Base-by-base conservation (phyloP, 2,329 filamentous ascomycete species). In the Hortaea werneckii region DNA sequence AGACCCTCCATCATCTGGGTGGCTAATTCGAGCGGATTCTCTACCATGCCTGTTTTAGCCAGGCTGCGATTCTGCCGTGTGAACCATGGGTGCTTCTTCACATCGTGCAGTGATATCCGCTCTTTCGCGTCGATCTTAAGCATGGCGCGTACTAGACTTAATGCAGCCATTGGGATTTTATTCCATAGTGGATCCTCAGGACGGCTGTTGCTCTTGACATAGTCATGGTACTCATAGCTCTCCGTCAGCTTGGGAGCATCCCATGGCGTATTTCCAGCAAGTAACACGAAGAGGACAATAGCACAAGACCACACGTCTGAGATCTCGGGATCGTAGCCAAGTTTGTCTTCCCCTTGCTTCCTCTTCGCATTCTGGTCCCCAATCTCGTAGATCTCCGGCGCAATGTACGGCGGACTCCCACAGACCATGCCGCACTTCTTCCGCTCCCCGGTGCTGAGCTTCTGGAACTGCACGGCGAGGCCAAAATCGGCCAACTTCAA, bases 301-400 rank as follows among this genome's bases (percentile, higher is more conserved):
- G 92, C 92, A 58, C 89, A 95, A 11, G 89, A 95, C 94, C 94
- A 98, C 46, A 98, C 83, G 61, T 98, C 92, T 32, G 87, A 86
- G 37, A 87, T 68, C 50, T 95, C 87, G 6, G 89, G 82, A 29
- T 77, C 75, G 60, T 90, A 90, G 45, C 83, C 80, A 41, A 62
- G 58, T 27, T 75, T 70, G 43, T 75, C 67, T 34, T 74, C 57
- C 37, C 51, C 56, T 35, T 74, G 63, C 60, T 71, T 74, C 49
- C 61, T 60, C 50, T 71, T 67, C 56, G 63, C 63, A 46, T 68
- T 70, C 40, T 62, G 55, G 44, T 67, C 72, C 40, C 76, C 76
- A 29, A 65, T 64, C 12, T 64, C 68, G 12, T 82, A 69, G 28
- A 98, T 92, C 67, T 98, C 92, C 1, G 94, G 92, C 0, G 92